Percentiles rank a stretch among this genome's conserved stretches.
phyloP scores from a whole-genome alignment of 805 yeast species.

The Saturnispora diversa region DNA sequence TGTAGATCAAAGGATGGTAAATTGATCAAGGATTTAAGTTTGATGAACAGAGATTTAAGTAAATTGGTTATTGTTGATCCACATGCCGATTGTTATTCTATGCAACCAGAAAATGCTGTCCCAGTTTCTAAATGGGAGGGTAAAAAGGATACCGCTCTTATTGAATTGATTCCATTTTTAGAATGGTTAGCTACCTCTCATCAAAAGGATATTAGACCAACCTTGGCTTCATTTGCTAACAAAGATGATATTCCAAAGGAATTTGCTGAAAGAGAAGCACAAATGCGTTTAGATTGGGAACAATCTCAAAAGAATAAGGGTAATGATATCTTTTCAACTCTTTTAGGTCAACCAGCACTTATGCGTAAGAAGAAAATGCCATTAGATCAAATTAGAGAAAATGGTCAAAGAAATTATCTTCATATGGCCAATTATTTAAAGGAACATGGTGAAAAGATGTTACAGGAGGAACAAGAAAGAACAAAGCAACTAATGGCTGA shows the following conservation, averaged over 20 bases:
- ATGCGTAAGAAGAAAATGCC: conserved; percentile 59
- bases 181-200: conserved; percentile 88
- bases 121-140: conserved; percentile 85
- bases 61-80: conserved; percentile 78
- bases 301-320: conserved; percentile 36
- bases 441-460: conserved; percentile 55
- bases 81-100: conserved; percentile 56
- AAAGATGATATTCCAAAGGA: conserved; percentile 65
- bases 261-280: conserved; percentile 68
- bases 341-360: conserved; percentile 55
- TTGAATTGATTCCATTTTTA: conserved; percentile 80
- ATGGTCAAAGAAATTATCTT: conserved; percentile 83
- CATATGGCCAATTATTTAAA: conserved; percentile 58
- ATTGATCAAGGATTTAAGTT: conserved; percentile 79
- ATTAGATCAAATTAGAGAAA: conserved; percentile 80
- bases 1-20: conserved; percentile 85
- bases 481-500: conserved; percentile 76
- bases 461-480: conserved; percentile 77
- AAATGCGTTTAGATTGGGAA: conserved; percentile 64
- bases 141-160: conserved; percentile 65
- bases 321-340: conserved; percentile 20
- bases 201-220: conserved; percentile 82
- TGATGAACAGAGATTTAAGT: conserved; percentile 82
- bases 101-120: conserved; percentile 94
- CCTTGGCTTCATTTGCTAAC: conserved; percentile 64